Conservation (phyloP, 768 basidiomycete genomes). For the Mycena galericulata region DNA sequence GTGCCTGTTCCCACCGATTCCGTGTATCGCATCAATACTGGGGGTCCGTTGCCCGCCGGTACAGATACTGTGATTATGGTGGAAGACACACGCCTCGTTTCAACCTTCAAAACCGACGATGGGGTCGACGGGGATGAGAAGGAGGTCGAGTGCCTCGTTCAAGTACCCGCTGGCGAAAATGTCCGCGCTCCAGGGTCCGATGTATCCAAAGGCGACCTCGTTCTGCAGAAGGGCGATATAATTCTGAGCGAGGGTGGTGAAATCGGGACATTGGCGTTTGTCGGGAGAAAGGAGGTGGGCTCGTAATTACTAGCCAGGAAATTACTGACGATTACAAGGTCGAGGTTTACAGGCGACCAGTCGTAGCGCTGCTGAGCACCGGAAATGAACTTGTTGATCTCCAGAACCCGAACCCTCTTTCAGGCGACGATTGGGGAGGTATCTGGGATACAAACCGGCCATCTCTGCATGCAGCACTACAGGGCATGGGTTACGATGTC, state of each 20-base stretch:
- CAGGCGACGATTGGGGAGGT: slow-evolving; percentile 67
- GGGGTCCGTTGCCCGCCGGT: slow-evolving; percentile 81
- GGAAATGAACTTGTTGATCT: slow-evolving; percentile 86
- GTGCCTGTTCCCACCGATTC: slow-evolving; percentile 60
- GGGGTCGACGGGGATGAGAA: slow-evolving; percentile 71
- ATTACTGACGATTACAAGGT: slow-evolving; percentile 59
- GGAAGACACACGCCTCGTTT: slow-evolving; percentile 87
- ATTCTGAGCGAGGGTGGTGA: slow-evolving; percentile 82
- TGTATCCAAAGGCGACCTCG: slow-evolving; percentile 73
- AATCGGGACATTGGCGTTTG: slow-evolving; percentile 83
- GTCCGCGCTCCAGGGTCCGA: slow-evolving; percentile 82
- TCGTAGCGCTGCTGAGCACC: slow-evolving; percentile 86
- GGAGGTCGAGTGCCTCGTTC: slow-evolving; percentile 74
- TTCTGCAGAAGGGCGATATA: slow-evolving; percentile 70
- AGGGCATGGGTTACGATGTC: slow-evolving; percentile 81
- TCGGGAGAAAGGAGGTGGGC: slow-evolving; percentile 77
- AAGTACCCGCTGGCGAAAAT: slow-evolving; percentile 76
- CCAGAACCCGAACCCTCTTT: slow-evolving; percentile 51
- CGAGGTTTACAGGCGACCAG: slow-evolving; percentile 74
- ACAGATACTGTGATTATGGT: slow-evolving; percentile 91
- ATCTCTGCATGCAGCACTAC: slow-evolving; percentile 75
- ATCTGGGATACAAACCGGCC: slow-evolving; percentile 92
- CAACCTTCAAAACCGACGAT: slow-evolving; percentile 54
- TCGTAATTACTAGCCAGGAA: not conserved
- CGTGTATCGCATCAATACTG: slow-evolving; percentile 88